Conservation (phyloP, 2,329 filamentous ascomycete genomes). For the Aspergillus sp. region DNA sequence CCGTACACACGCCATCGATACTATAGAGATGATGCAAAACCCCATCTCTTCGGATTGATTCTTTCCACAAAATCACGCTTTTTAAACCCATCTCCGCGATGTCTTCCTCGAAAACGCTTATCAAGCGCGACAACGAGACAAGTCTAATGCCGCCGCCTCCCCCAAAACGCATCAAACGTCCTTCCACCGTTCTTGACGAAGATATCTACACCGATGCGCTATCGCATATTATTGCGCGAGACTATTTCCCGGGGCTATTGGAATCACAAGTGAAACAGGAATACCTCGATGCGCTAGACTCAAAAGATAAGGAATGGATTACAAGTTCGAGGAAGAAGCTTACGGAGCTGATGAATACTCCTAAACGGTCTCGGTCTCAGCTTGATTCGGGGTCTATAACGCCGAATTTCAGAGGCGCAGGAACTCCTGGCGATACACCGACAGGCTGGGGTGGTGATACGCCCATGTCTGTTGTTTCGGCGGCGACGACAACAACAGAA, state of each 20-base stretch:
- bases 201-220: constrained; percentile 88
- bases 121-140: constrained; percentile 35
- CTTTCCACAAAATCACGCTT: not conserved
- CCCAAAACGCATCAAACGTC: constrained; percentile 86
- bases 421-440: constrained; percentile 28
- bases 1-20: not conserved
- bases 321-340: constrained; percentile 72
- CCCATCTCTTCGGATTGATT: not conserved
- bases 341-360: constrained; percentile 73
- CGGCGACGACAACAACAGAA: constrained; percentile 29
- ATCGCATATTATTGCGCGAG: constrained; percentile 90
- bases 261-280: constrained; percentile 87
- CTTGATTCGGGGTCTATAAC: constrained; percentile 49
- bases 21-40: constrained; percentile 1
- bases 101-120: constrained; percentile 31
- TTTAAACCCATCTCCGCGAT: constrained; percentile 21
- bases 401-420: constrained; percentile 46
- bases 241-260: constrained; percentile 91
- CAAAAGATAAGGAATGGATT: constrained; percentile 83
- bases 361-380: constrained; percentile 52
- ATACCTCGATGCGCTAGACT: constrained; percentile 87
- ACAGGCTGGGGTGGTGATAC: constrained; percentile 69
- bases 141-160: constrained; percentile 84
- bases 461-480: constrained; percentile 57
- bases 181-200: constrained; percentile 84